These are phyloP conservation scores for Fraxinus albicans DNA, from an alignment of 305 asterid species.

Conservation along the genomic window DNA sequence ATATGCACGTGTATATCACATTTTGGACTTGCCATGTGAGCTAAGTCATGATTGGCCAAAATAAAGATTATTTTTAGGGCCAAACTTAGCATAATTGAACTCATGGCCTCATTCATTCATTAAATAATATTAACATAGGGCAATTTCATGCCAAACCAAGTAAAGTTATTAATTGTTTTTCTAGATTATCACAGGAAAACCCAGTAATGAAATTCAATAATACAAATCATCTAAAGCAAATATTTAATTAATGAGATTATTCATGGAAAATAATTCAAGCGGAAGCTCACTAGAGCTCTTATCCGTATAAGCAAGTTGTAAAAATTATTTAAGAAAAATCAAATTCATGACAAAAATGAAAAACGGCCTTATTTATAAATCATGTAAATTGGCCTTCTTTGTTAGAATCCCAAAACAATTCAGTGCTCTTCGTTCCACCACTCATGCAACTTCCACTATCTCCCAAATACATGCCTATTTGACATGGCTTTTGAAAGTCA, in stretches of 20 bases:
- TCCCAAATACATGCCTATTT: background rate
- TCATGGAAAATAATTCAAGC: background rate
- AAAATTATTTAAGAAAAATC: background rate
- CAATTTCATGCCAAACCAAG: background rate
- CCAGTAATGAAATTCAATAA: background rate
- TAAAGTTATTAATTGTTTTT: background rate
- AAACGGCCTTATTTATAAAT: background rate
- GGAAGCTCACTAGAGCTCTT: background rate
- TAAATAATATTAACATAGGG: background rate
- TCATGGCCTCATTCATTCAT: background rate
- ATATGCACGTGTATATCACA: background rate
- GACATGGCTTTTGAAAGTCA: background rate
- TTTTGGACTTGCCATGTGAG: background rate
- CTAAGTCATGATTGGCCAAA: background rate
- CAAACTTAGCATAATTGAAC: background rate
- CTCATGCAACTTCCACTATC: background rate
- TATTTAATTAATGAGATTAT: background rate
- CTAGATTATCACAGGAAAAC: background rate
- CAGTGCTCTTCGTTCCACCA: background rate
- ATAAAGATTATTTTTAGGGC: background rate
- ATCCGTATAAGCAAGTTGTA: background rate
- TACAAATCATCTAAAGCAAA: background rate
- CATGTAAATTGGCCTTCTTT: background rate
- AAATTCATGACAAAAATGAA: background rate
- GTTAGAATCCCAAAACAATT: background rate